Evolutionary conservation across 73 alveolate genomes (phyloP), one percentile per base, ranked within the genome.

Genomic region (Paramecium bursaria): DNA sequence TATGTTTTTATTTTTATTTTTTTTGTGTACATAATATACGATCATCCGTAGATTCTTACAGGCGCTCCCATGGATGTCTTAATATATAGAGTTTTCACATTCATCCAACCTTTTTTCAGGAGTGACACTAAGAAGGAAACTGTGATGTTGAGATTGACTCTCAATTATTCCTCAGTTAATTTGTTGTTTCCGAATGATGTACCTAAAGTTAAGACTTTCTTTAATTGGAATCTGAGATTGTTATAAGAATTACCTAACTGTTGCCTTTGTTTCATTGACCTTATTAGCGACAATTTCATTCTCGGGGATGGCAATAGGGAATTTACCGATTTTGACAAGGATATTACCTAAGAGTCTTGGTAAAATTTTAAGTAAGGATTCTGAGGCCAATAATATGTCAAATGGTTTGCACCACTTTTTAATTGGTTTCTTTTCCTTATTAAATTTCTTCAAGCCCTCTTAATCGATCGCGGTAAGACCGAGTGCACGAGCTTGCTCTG

Each of bases 11-110:
- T n/a, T n/a, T n/a, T n/a, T n/a, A n/a, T n/a, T n/a, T n/a, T n/a
- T 9, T 47, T 46, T 23, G 3, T 23, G 44, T 60, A 5, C 15
- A 5, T 3, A 29, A 54, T 14, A 2, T 29, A n/a, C n/a, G n/a
- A 80, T 93, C 91, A 91, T 47, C 94, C 95, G 87, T 57, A 87
- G 88, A 94, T 92, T 86, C 91, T 94, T 89, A 82, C 87, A 49
- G 99, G 98, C 86, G 95, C 92, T 35, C 99, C 99, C 99, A 97
- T 97, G 92, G 99, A 94, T 50, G 99, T 97, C 98, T 95, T 97
- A 74, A 97, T 93, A 88, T 93, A 93, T 86, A 95, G 95, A 47
- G 97, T 85, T 90, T 95, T 95, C 90, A 97, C 88, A 91, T 97
- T 97, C 88, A 92, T 88, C 99, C 98, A 95, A 85, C 98, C 98